A percentile compares a stretch with the other conserved stretches of the same genome.
Conservation (phyloP, 2,329 filamentous ascomycete genomes). For the Colletotrichum scovillei region DNA sequence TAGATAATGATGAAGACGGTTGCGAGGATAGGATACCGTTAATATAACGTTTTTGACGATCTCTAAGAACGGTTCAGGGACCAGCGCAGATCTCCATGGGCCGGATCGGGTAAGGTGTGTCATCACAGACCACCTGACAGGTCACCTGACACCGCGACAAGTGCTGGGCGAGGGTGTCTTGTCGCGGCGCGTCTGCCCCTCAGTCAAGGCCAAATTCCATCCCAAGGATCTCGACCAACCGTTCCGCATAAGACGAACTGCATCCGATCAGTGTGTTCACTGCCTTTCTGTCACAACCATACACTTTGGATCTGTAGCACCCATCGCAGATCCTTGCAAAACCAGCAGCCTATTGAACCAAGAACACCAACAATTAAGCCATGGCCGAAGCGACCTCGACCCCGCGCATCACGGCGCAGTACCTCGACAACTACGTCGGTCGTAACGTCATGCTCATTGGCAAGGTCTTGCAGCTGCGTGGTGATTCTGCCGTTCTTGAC, state of each 20-base stretch:
- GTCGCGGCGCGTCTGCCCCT: slow-evolving; percentile 5
- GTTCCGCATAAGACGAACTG: neutral
- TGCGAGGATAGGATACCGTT: slow-evolving; percentile 11
- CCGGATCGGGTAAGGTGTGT: neutral
- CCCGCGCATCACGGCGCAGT: slow-evolving; percentile 84
- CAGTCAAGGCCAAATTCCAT: neutral
- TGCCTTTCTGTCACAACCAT: neutral
- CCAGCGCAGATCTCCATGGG: neutral
- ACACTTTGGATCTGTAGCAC: neutral
- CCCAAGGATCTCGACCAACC: neutral
- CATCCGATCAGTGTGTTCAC: neutral
- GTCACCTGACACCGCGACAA: slow-evolving; percentile 33
- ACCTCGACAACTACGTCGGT: slow-evolving; percentile 81
- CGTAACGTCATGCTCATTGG: slow-evolving; percentile 87
- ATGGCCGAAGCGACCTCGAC: slow-evolving; percentile 78
- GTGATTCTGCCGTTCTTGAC: slow-evolving; percentile 84
- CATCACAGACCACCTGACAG: neutral
- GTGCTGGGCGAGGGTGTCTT: slow-evolving; percentile 9
- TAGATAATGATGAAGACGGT: neutral
- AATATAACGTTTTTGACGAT: slow-evolving; percentile 28
- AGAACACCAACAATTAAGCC: neutral
- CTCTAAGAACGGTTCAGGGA: slow-evolving; percentile 4
- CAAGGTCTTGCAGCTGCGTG: slow-evolving; percentile 84
- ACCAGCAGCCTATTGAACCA: neutral
- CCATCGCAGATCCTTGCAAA: neutral